Conservation (phyloP, 768 basidiomycete species). For the Psilocybe cubensis region DNA sequence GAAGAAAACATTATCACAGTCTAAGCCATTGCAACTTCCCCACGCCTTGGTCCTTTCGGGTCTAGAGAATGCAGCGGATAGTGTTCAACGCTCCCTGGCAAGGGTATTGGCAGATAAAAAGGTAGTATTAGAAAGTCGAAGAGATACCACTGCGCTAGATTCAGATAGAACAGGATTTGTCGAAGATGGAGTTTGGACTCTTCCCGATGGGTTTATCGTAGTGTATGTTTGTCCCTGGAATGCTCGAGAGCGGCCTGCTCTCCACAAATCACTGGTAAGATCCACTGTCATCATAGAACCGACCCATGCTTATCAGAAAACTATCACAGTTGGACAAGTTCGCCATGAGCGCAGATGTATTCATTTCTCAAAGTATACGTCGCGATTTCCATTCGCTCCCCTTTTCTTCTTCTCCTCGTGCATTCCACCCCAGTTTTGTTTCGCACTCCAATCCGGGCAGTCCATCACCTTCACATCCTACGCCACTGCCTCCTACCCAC, state of each 20-base stretch:
- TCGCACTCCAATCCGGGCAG: conserved; percentile 36
- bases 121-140: conserved; percentile 46
- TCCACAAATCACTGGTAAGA: conserved; percentile 69
- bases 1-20: conserved; percentile 14
- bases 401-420: conserved; percentile 21
- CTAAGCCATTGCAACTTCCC: conserved; percentile 40
- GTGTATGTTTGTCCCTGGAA: conserved; percentile 75
- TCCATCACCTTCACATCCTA: conserved; percentile 25
- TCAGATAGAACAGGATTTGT: background rate
- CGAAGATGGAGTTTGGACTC: conserved; percentile 47
- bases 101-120: conserved; percentile 54
- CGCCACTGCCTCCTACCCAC: conserved; percentile 27
- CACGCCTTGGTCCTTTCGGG: conserved; percentile 70
- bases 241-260: conserved; percentile 62
- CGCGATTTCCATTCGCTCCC: conserved; percentile 37
- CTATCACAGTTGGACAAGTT: conserved; percentile 71
- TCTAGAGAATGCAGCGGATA: conserved; percentile 60
- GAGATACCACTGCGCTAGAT: background rate
- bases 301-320: background rate
- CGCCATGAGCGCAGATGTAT: conserved; percentile 70
- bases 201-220: conserved; percentile 72
- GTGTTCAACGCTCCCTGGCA: conserved; percentile 62
- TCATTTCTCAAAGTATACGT: conserved; percentile 47
- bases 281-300: background rate
- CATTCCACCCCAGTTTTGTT: conserved; percentile 23